phyloP scores from a whole-genome alignment of 176 grass and related monocot genomes.

The Paspalum notatum region DNA sequence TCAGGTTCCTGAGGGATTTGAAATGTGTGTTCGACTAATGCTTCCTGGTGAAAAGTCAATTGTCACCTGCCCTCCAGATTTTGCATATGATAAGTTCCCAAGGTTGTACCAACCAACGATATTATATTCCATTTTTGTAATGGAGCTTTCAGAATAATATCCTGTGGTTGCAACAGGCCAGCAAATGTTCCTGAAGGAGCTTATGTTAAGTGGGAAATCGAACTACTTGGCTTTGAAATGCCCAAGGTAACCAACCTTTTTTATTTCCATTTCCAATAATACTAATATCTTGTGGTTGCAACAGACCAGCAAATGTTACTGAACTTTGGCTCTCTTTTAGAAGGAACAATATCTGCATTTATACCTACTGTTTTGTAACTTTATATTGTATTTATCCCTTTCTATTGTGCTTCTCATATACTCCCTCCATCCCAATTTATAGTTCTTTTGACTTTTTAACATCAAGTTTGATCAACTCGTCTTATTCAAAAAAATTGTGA shows the following conservation, averaged over 20 bases:
- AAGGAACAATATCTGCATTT: background rate
- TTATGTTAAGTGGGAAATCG: conserved; percentile 90
- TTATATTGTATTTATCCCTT: conserved; percentile 1
- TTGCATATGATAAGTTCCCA: conserved; percentile 97
- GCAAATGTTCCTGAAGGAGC: conserved; percentile 93
- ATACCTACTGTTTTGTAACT: conserved; percentile 13
- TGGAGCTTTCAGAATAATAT: conserved; percentile 34
- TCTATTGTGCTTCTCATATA: conserved; percentile 15
- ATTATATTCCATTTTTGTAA: conserved; percentile 30
- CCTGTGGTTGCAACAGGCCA: conserved; percentile 60
- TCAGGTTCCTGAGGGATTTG: conserved; percentile 96
- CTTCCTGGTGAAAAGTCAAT: conserved; percentile 94
- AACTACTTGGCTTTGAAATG: conserved; percentile 91
- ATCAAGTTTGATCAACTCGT: no score
- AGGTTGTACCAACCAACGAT: conserved; percentile 58
- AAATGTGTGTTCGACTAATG: conserved; percentile 98
- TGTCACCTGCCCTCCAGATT: conserved; percentile 94
- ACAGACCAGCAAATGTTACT: no score
- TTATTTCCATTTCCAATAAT: conserved; percentile 27
- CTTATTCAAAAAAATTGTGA: no score
- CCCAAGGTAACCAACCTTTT: conserved; percentile 66
- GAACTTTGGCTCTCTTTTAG: no score
- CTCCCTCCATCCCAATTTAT: no score
- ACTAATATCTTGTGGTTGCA: no score
- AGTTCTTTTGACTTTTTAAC: no score